Base-by-base conservation (phyloP, 768 basidiomycete species). In the Cystoderma amianthinum region DNA sequence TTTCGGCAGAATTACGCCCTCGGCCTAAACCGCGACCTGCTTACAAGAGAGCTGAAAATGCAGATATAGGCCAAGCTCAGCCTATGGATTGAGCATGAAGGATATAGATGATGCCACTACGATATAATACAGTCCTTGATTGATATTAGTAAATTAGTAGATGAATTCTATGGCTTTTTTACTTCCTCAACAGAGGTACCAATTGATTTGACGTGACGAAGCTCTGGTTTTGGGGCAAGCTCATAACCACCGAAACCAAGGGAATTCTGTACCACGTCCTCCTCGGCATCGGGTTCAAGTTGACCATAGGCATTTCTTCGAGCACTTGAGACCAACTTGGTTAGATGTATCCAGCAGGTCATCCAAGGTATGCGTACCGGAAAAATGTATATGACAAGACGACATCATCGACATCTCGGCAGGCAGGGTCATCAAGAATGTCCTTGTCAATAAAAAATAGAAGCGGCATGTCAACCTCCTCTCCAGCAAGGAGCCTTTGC, bases 401-500 rank as follows among this genome's bases (percentile, higher is more conserved):
- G 16, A 98, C 72, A 55, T 97, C 90, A 50, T 95, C 85, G 10
- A 99, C 73, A 49, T 84, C 80, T 46, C 81, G 73, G 63, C 94
- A 89, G 2, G 81, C 61, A 1, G 93, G 93, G 50, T 99, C 96
- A 33, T 99, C 94, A 25, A 94, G 69, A 41, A 96, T 82, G 57
- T 98, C 96, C 49, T 91, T 88, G 69, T 99, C 96, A 51, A 99
- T 95, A 70, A 99, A 99, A 68, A 99, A 99, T 42, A 99, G 76
- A 15, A 99, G 73, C 2, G 96, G 96, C 77, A 99, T 90, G 62
- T 99, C 96, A 23, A 99, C 87, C 63, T 97, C 93, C 65, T 99
- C 96, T 20, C 85, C 84, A 0, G 94, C 93, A 18, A 96, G 69
- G 7, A 99, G 77, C 52, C 83, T 87, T 62, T 99, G 96, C 58